Percentiles rank a stretch among this genome's conserved stretches.
phyloP scores from a whole-genome alignment of 495 filamentous ascomycete genomes.

The Neurospora sp. region DNA sequence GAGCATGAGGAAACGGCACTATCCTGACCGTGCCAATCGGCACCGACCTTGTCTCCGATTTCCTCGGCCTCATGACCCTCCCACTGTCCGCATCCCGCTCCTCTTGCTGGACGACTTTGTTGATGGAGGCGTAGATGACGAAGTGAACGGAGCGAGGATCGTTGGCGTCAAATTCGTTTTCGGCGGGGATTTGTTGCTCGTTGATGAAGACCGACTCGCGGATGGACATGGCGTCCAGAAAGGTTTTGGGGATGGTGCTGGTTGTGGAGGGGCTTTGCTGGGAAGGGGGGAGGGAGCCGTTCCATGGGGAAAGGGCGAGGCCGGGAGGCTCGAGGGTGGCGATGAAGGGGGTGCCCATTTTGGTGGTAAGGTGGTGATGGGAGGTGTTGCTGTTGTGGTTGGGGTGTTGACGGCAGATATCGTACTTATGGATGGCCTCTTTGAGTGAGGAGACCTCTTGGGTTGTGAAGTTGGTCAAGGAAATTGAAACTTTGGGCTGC shows the following conservation, averaged over 20 bases:
- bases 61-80: neutral
- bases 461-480: neutral
- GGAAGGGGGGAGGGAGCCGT: conserved; percentile 5
- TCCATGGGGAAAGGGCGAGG: neutral
- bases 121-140: conserved; percentile 57
- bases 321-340: conserved; percentile 35
- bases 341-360: conserved; percentile 35
- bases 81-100: neutral
- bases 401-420: neutral
- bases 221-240: conserved; percentile 69
- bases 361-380: neutral
- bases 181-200: conserved; percentile 60
- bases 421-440: neutral
- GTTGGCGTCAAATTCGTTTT: conserved; percentile 69
- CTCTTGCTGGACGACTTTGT: conserved; percentile 2
- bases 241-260: conserved; percentile 44
- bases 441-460: neutral
- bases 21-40: conserved; percentile 70
- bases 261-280: neutral
- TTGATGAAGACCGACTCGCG: conserved; percentile 66
- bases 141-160: conserved; percentile 63
- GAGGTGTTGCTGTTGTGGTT: neutral
- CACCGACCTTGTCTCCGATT: conserved; percentile 17
- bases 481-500: neutral
- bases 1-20: conserved; percentile 63